Conservation (phyloP, 768 basidiomycete genomes). For the Thelephora aurantiotincta region DNA sequence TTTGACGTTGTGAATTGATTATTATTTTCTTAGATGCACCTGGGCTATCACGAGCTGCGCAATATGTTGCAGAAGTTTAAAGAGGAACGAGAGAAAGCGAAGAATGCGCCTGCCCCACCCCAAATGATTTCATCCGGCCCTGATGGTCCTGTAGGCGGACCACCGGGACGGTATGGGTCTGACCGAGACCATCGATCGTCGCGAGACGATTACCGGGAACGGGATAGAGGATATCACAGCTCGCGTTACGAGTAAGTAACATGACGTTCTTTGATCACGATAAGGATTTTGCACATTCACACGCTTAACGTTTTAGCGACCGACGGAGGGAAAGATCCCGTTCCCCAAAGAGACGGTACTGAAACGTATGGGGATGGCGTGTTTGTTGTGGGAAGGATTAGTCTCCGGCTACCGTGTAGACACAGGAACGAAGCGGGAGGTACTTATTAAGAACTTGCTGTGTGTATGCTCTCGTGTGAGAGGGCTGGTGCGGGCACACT, state of each 20-base stretch:
- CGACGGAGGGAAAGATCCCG: slow-evolving; percentile 18
- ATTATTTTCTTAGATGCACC: slow-evolving; percentile 67
- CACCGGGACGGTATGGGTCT: slow-evolving; percentile 22
- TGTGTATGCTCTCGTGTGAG: too few relatives aligned
- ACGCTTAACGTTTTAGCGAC: slow-evolving; percentile 8
- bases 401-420: too few relatives aligned
- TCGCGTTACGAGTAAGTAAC: slow-evolving; percentile 62
- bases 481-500: too few relatives aligned
- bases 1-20: background rate
- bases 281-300: slow-evolving; percentile 2
- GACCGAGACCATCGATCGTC: slow-evolving; percentile 42
- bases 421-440: too few relatives aligned
- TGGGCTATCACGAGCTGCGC: slow-evolving; percentile 96
- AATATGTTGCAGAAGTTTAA: slow-evolving; percentile 86
- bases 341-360: slow-evolving; percentile 14
- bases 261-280: slow-evolving; percentile 3
- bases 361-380: background rate
- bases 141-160: slow-evolving; percentile 12
- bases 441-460: too few relatives aligned
- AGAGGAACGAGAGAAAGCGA: slow-evolving; percentile 76
- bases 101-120: slow-evolving; percentile 42
- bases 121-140: slow-evolving; percentile 19
- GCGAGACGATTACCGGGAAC: slow-evolving; percentile 51
- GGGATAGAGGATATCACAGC: slow-evolving; percentile 54
- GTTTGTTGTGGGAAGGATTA: too few relatives aligned